A percentile compares a stretch with the other conserved stretches of the same genome.
Evolutionary conservation across 106 monocot genomes (phyloP).

Genomic region (Agapanthus africanus): DNA sequence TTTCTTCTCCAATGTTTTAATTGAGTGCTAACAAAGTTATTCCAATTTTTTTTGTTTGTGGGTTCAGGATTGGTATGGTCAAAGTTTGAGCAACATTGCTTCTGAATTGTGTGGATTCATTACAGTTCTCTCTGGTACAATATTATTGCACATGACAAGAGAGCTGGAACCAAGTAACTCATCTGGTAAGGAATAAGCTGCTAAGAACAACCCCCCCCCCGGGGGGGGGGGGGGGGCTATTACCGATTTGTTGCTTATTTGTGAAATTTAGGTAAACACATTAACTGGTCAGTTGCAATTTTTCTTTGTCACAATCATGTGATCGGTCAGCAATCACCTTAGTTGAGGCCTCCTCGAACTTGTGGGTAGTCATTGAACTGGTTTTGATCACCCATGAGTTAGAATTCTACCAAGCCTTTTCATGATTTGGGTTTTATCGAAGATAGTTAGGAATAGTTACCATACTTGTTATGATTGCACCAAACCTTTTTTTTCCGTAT

Average conservation of each 20-base stretch:
- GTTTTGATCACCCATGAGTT: neutral
- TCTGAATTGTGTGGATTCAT: slow-evolving; percentile 88
- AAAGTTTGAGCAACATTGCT: slow-evolving; percentile 69
- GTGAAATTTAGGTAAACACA: neutral
- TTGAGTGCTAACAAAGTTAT: no score
- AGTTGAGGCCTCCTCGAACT: neutral
- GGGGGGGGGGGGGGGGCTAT: no score
- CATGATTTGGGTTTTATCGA: neutral
- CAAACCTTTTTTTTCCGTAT: no score
- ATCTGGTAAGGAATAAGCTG: neutral
- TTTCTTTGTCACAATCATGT: neutral
- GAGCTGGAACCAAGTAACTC: slow-evolving; percentile 62
- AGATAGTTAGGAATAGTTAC: no score
- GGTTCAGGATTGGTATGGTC: slow-evolving; percentile 96
- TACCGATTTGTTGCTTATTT: neutral
- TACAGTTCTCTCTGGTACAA: slow-evolving; percentile 79
- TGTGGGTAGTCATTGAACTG: neutral
- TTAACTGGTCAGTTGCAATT: neutral
- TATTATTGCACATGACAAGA: slow-evolving; percentile 72
- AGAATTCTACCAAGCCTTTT: neutral
- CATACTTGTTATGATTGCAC: no score
- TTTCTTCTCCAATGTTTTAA: no score
- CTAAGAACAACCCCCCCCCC: no score
- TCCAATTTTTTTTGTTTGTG: no score
- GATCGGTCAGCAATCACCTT: neutral